Conservation (phyloP, 306 rosid species). For the Rosa rugosa region DNA sequence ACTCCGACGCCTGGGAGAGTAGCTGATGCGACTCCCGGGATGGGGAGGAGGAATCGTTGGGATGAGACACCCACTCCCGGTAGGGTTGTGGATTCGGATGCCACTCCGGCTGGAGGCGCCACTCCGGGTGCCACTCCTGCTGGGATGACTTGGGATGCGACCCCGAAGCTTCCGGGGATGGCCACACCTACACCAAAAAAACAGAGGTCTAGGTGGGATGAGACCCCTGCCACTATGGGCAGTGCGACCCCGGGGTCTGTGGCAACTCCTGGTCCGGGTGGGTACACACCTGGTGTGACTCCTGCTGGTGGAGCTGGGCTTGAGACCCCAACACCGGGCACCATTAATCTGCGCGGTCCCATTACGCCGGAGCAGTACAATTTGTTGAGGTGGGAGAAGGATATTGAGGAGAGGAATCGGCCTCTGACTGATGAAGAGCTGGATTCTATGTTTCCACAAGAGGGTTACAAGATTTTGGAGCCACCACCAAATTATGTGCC, state of each 20-base stretch:
- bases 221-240: constrained; percentile 74
- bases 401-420: constrained; percentile 72
- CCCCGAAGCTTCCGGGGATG: constrained; percentile 64
- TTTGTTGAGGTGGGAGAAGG: constrained; percentile 77
- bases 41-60: constrained; percentile 75
- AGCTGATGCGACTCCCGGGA: constrained; percentile 52
- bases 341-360: constrained; percentile 56
- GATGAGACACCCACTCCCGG: constrained; percentile 78
- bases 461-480: constrained; percentile 74
- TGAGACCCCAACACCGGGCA: constrained; percentile 67
- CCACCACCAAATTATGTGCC: constrained; percentile 65
- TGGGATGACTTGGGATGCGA: constrained; percentile 82
- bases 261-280: constrained; percentile 59
- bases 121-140: constrained; percentile 80
- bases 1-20: constrained; percentile 61
- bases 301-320: constrained; percentile 71
- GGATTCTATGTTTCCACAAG: constrained; percentile 74
- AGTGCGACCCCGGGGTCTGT: constrained; percentile 67
- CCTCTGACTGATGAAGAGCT: constrained; percentile 76
- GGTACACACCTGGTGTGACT: constrained; percentile 69
- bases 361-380: constrained; percentile 75
- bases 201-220: constrained; percentile 82
- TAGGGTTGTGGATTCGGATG: constrained; percentile 57
- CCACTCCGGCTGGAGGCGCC: constrained; percentile 65
- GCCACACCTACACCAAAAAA: constrained; percentile 71